These are phyloP conservation scores for Ustilago tritici DNA, from an alignment of 1,284 basidiomycete genomes.

Conservation along the genomic window DNA sequence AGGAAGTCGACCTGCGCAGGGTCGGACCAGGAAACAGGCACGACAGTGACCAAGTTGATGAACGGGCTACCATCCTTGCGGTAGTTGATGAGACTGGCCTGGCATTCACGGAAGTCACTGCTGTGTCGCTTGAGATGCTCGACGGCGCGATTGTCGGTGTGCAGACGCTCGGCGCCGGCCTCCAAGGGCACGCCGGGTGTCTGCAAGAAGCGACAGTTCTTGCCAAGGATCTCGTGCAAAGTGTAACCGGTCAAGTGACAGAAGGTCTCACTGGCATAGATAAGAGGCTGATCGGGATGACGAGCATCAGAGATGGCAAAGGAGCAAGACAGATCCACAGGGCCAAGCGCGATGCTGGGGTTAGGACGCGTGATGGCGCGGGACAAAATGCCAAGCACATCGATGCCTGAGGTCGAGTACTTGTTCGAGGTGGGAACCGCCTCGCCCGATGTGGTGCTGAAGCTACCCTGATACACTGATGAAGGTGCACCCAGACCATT, in stretches of 20 bases:
- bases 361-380: slow-evolving; percentile 81
- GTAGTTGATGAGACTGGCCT: slow-evolving; percentile 88
- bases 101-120: slow-evolving; percentile 73
- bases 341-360: slow-evolving; percentile 83
- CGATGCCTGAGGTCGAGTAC: slow-evolving; percentile 90
- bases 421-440: slow-evolving; percentile 64
- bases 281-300: slow-evolving; percentile 83
- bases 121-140: slow-evolving; percentile 69
- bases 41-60: slow-evolving; percentile 71
- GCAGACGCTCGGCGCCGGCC: slow-evolving; percentile 77
- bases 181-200: slow-evolving; percentile 78
- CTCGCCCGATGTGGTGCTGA: slow-evolving; percentile 37
- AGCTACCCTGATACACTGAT: slow-evolving; percentile 40
- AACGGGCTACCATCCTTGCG: slow-evolving; percentile 86
- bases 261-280: slow-evolving; percentile 87
- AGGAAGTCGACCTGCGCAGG: slow-evolving; percentile 80
- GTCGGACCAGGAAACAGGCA: slow-evolving; percentile 74
- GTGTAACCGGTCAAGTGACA: slow-evolving; percentile 84
- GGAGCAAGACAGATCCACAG: slow-evolving; percentile 89
- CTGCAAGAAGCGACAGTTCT: slow-evolving; percentile 74
- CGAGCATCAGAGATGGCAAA: slow-evolving; percentile 89
- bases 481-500: slow-evolving; percentile 11
- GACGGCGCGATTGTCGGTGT: slow-evolving; percentile 80
- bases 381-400: slow-evolving; percentile 83
- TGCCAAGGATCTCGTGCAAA: slow-evolving; percentile 71